Conservation (phyloP, 208 protist genomes). For the Wallacemonas sp. region DNA sequence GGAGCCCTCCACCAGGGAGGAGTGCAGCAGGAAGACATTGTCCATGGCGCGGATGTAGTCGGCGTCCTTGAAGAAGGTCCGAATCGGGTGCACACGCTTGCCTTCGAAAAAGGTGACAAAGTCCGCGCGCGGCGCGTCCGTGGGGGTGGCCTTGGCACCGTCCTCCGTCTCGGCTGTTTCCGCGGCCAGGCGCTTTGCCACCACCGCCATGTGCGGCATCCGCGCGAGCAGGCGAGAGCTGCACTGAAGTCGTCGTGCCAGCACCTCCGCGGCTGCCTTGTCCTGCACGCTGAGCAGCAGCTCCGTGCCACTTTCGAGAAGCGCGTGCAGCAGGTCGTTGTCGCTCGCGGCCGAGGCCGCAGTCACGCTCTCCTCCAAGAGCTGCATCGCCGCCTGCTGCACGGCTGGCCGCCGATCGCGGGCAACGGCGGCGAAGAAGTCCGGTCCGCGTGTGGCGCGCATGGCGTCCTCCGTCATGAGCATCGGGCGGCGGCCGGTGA, state of each 20-base stretch:
- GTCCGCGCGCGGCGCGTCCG: neutral
- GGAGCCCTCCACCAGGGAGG: conserved; percentile 43
- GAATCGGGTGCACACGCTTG: conserved; percentile 54
- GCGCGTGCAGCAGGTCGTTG: conserved; percentile 32
- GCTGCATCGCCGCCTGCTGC: conserved; percentile 33
- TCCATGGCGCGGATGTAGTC: conserved; percentile 58
- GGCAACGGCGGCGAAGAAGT: conserved; percentile 83
- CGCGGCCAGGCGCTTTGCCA: conserved; percentile 46
- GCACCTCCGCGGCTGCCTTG: conserved; percentile 40
- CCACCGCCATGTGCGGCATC: conserved; percentile 32
- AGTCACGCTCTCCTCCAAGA: conserved; percentile 44
- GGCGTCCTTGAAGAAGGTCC: conserved; percentile 56
- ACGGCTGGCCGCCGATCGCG: conserved; percentile 39
- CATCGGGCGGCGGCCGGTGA: conserved; percentile 5
- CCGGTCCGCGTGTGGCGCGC: conserved; percentile 41
- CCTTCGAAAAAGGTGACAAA: conserved; percentile 35
- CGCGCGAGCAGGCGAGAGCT: conserved; percentile 41
- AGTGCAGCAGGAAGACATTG: conserved; percentile 81
- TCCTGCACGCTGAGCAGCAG: conserved; percentile 51
- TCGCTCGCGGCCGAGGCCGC: conserved; percentile 23
- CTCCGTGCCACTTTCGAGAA: conserved; percentile 73
- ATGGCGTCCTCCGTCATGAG: conserved; percentile 5
- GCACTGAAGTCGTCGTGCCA: conserved; percentile 43
- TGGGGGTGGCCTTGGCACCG: conserved; percentile 6
- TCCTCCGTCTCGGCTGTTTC: conserved; percentile 11